Base-by-base conservation (phyloP, 768 basidiomycete genomes). In the Lyophyllum shimeji region DNA sequence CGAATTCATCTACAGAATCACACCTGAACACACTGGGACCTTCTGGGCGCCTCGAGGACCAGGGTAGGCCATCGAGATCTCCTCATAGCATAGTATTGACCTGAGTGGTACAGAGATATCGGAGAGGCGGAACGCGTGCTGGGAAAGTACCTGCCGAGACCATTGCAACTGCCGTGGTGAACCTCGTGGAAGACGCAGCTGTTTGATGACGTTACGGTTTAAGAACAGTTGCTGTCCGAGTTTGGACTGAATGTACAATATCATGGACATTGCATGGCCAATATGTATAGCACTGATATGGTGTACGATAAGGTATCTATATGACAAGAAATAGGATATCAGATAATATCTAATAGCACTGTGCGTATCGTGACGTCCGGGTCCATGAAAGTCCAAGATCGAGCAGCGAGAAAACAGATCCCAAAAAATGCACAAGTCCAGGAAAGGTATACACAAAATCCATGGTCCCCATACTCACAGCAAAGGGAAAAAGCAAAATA, bases 11-110 rank as follows among this genome's bases (percentile, higher is more conserved):
- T 54, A 60, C 8, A 65, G 60, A 7, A 59, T 78, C 17, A 68
- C 67, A 0, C 60, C 73, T 45, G 69, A 66, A 4, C 63, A 72
- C 55, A 69, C 71, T 0, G 79, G 79, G 6, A 69, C 75, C 45
- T 74, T 74, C 54, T 80, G 77, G 78, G 78, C 78, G 5, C 78
- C 78, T 17, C 70, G 76, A 60, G 76, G 75, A 5, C 67, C 74
- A n/a, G 59, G 71, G 74, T 74, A 42, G 34, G 64, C 52, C 12
- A 1, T 37, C 20, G 24, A 20, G 18, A 3, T 47, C 1, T 7
- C 25, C 20, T 15, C 8, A n/a, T 25, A 18, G 21, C 20, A 1
- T 57, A 27, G 27, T 47, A 33, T 15, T 15, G 4, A 31, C 48
- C 11, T 23, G 15, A 6, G 8, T 20, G 42, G 12, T 18, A 37